Evolutionary conservation across 768 basidiomycete species (phyloP), one percentile per base, ranked within the genome.

Genomic region (Asterophora parasitica): DNA sequence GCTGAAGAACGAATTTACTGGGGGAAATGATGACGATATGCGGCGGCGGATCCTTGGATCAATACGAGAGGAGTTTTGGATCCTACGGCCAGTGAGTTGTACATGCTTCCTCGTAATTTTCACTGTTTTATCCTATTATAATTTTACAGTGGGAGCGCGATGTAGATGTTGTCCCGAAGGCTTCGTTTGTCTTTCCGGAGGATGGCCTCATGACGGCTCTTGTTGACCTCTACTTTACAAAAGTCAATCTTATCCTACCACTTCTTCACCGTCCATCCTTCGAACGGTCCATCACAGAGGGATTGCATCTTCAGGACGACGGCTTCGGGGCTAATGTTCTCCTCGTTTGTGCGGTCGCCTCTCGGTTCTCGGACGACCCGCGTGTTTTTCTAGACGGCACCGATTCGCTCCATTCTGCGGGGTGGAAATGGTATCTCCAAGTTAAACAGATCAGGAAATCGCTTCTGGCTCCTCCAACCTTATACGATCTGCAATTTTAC

Each of bases 401-500:
- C 19, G 63, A 65, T 5, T 61, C 61, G 41, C 54, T 60, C 37
- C 75, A 76, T 49, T 80, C 76, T 1, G 68, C 73, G 2, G 83
- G 83, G 0, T 85, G 81, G 81, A 77, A 74, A 55, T 87, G 77
- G 70, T 82, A 82, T 53, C 69, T 78, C n/a, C 83, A 86, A 56
- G 80, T 84, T 1, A 79, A 87, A 48, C 72, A 78, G 59, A 74
- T 83, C 30, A 77, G 79, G 45, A 79, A 77, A 56, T 77, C 76
- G 0, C 65, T 89, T n/a, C 66, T 90, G 10, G 66, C 71, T 0
- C 79, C 84, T 5, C 85, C 88, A 1, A 66, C 74, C 5, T 59
- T 93, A 50, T 83, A 79, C 60, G 91, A 92, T 52, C 62, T 94
- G 41, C 92, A 94, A 59, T 73, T 75, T 31, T 82, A 83, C 58